A percentile compares a stretch with the other conserved stretches of the same genome.
Evolutionary conservation across 148 eudicot genomes (phyloP).

Genomic region (Chenopodium berlandieri): DNA sequence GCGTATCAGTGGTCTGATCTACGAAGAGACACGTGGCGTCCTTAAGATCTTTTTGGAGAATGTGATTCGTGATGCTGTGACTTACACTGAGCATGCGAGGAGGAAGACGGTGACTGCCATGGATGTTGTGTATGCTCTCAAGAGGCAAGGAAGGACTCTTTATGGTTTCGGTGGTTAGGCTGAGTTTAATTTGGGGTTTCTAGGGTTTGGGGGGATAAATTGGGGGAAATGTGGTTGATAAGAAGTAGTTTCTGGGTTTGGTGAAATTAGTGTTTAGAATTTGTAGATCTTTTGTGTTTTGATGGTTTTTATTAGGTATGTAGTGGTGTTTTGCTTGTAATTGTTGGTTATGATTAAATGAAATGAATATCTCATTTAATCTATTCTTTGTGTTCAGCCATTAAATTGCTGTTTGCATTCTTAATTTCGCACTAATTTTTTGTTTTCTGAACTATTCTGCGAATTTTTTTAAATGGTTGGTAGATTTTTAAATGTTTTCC

Average conservation of each 20-base stretch:
- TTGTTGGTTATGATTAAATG: conserved; percentile 6
- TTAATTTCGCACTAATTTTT: too few species aligned
- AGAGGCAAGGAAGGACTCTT: conserved; percentile 45
- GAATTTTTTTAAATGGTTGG: too few species aligned
- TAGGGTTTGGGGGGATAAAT: conserved; percentile 11
- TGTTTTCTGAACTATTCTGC: too few species aligned
- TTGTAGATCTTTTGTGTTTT: conserved; percentile 13
- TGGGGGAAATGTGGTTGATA: neutral
- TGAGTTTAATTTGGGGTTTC: neutral
- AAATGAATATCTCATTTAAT: conserved; percentile 21
- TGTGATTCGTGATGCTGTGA: conserved; percentile 54
- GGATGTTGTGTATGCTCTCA: conserved; percentile 49
- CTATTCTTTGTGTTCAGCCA: neutral
- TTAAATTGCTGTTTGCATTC: neutral
- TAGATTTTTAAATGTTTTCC: too few species aligned
- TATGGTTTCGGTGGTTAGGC: conserved; percentile 44
- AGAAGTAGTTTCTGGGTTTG: too few species aligned
- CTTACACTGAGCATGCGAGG: conserved; percentile 53
- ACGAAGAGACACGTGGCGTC: conserved; percentile 56
- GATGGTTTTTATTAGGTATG: neutral
- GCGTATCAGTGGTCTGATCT: conserved; percentile 49
- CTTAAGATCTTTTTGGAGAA: conserved; percentile 53
- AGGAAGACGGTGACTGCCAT: conserved; percentile 49
- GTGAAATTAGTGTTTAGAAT: conserved; percentile 10
- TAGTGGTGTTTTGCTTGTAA: conserved; percentile 8